phyloP scores from a whole-genome alignment of 2,329 filamentous ascomycete species.

The Fusarium azukiicola region DNA sequence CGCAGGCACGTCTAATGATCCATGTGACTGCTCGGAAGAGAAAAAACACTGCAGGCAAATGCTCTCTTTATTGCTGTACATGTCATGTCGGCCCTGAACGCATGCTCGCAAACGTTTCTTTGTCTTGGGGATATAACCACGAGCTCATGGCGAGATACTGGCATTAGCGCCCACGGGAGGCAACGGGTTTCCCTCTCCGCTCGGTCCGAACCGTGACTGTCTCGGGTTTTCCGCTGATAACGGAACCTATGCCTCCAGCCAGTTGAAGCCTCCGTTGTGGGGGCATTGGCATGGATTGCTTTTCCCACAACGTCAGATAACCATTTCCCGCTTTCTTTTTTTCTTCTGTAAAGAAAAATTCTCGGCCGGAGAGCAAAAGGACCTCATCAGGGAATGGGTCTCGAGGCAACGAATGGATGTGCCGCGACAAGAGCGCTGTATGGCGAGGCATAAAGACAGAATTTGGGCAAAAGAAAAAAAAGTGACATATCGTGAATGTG shows the following conservation, averaged over 20 bases:
- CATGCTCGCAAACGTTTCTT: neutral
- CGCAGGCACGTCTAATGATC: slow-evolving; percentile 9
- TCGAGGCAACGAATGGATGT: neutral
- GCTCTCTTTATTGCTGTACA: slow-evolving; percentile 3
- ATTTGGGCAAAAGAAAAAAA: slow-evolving; percentile 20
- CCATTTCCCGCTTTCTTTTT: neutral
- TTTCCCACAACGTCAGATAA: neutral
- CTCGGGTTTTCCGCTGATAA: slow-evolving; percentile 3
- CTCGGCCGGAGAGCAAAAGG: neutral
- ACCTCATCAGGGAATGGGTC: neutral
- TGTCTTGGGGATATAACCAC: neutral
- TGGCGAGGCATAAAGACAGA: neutral
- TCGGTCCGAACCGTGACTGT: slow-evolving; percentile 33
- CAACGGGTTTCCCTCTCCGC: neutral
- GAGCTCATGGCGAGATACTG: neutral
- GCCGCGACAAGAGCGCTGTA: slow-evolving; percentile 8
- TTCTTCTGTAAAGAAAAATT: neutral
- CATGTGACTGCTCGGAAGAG: slow-evolving; percentile 19
- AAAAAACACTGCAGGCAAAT: neutral
- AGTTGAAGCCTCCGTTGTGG: slow-evolving; percentile 14
- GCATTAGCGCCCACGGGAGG: neutral
- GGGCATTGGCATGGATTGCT: slow-evolving; percentile 32
- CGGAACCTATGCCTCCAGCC: neutral
- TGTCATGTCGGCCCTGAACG: neutral
- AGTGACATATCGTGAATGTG: slow-evolving; percentile 16